phyloP scores from a whole-genome alignment of 2,329 filamentous ascomycete species.

The Nannizziopsis arthrosporioides region DNA sequence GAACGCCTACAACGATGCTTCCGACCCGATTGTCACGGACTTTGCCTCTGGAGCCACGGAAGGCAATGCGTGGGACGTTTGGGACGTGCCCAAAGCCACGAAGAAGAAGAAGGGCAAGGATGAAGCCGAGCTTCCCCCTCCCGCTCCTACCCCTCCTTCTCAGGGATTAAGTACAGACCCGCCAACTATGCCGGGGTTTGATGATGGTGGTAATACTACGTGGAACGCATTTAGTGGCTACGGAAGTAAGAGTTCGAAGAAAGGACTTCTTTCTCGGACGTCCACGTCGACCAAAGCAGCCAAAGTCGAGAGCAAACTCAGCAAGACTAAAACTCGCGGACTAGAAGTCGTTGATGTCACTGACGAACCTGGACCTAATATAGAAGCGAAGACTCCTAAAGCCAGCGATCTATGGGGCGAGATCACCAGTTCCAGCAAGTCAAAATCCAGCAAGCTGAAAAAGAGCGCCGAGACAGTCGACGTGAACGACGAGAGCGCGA shows the following conservation, averaged over 20 bases:
- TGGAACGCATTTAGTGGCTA: slow-evolving; percentile 29
- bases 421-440: slow-evolving; percentile 4
- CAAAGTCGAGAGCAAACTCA: slow-evolving; percentile 21
- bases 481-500: slow-evolving; percentile 8
- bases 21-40: slow-evolving; percentile 11
- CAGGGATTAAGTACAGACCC: slow-evolving; percentile 34
- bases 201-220: slow-evolving; percentile 26
- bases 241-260: slow-evolving; percentile 31
- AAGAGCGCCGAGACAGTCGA: background rate
- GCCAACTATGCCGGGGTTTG: slow-evolving; percentile 19
- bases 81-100: slow-evolving; percentile 34
- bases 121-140: slow-evolving; percentile 35
- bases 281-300: slow-evolving; percentile 17
- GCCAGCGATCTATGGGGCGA: slow-evolving; percentile 4
- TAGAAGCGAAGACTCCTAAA: slow-evolving; percentile 24
- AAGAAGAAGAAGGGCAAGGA: slow-evolving; percentile 41
- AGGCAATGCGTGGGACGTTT: slow-evolving; percentile 24
- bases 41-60: slow-evolving; percentile 14
- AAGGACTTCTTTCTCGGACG: slow-evolving; percentile 25
- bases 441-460: slow-evolving; percentile 6
- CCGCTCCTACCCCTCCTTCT: slow-evolving; percentile 38
- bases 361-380: slow-evolving; percentile 20
- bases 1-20: slow-evolving; percentile 24
- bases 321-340: slow-evolving; percentile 23
- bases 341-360: slow-evolving; percentile 19